Base-by-base conservation (phyloP, 2,329 filamentous ascomycete genomes). In the Aspergillus tanneri region DNA sequence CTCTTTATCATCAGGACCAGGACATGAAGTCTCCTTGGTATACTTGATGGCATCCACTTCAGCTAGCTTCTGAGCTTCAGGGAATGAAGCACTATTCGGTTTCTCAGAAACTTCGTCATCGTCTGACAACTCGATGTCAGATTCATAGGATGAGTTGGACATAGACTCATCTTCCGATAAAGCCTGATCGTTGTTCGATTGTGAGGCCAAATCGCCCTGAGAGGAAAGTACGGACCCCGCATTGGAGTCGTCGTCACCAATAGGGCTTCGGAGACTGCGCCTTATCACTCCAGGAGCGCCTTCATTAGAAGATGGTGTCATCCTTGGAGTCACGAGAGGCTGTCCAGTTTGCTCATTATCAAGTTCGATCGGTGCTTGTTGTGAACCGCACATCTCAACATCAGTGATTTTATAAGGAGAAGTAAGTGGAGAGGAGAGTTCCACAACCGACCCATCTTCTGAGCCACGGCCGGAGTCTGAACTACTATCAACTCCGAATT, bases 341-440 rank as follows among this genome's bases (percentile, higher is more conserved):
- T 60, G 57, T 16, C 53, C 57, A 16, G 36, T 22, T 18, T 54
- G 39, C 19, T 51, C 55, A 32, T 25, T 22, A 18, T 54, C 55
- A 16, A 55, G 34, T 9, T 53, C 49, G 23, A 56, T 52, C 2
- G 57, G 54, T n/a, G 46, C 54, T 11, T 56, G 34, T 27, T 38
- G 30, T 6, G 50, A 49, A 24, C 46, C 51, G 9, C 40, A 21
- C 12, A 30, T 7, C 18, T 44, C 30, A 44, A 19, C 14, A 10
- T 42, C 46, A 19, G 44, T 49, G 19, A 49, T 54, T 28, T 53
- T 57, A 6, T 46, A 38, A 4, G 62, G 60, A 3, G 59, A 61
- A 5, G 58, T 64, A 12, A 55, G 25, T 2, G 59, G 59, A 11
- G 63, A 61, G 10, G 51, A 49, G n/a, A 57, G 40, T 32, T 62